A percentile compares a stretch with the other conserved stretches of the same genome.
These are phyloP conservation scores for Verbascum thapsus DNA, from an alignment of 257 asterid genomes.

Conservation along the genomic window DNA sequence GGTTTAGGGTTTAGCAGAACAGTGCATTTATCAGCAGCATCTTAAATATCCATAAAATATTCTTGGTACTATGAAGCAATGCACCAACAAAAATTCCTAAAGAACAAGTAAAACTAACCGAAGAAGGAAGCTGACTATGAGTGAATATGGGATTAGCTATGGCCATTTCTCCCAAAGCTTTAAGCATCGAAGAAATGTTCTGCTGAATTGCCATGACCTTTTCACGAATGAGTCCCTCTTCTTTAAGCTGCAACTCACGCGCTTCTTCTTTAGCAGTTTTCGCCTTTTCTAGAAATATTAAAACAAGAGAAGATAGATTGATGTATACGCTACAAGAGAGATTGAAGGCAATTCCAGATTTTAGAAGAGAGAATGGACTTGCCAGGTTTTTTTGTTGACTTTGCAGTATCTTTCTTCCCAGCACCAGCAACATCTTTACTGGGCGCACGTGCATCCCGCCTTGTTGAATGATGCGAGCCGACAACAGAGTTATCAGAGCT, in stretches of 20 bases:
- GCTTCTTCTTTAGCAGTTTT: conserved; percentile 98
- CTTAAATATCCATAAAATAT: conserved; percentile 7
- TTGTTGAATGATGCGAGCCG: conserved; percentile 53
- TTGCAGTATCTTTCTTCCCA: conserved; percentile 74
- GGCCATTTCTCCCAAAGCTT: conserved; percentile 92
- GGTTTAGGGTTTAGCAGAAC: too few species aligned
- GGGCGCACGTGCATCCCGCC: conserved; percentile 56
- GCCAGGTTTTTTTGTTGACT: conserved; percentile 79
- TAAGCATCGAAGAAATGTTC: conserved; percentile 75
- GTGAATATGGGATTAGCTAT: conserved; percentile 88
- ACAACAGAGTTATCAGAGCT: conserved; percentile 50
- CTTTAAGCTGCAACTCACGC: conserved; percentile 89
- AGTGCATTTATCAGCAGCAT: conserved; percentile 14
- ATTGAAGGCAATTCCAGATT: conserved; percentile 13
- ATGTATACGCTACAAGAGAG: conserved; percentile 4
- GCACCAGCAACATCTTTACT: conserved; percentile 51
- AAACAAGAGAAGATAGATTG: conserved; percentile 17
- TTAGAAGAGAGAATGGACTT: conserved; percentile 28
- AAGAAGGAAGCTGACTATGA: conserved; percentile 89
- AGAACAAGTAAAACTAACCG: conserved; percentile 59
- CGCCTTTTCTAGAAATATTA: conserved; percentile 59
- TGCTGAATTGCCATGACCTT: conserved; percentile 62
- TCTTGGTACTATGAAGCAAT: conserved; percentile 5
- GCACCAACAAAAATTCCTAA: conserved; percentile 15
- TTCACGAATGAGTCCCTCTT: conserved; percentile 74